These are phyloP conservation scores for Botryotinia calthae DNA, from an alignment of 2,329 filamentous ascomycete genomes.

Conservation along the genomic window DNA sequence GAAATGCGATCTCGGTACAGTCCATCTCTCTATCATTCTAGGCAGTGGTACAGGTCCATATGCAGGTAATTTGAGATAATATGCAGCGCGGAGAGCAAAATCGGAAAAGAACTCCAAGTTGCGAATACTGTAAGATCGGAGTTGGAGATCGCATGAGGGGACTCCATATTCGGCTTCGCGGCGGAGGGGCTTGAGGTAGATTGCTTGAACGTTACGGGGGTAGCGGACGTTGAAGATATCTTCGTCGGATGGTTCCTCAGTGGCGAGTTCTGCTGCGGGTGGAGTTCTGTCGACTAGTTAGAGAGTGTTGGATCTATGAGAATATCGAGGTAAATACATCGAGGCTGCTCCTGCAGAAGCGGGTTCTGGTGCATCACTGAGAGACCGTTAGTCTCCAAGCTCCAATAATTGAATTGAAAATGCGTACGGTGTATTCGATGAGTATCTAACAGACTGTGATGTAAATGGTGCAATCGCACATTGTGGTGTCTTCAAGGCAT, in stretches of 20 bases:
- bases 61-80: conserved; percentile 85
- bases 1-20: conserved; percentile 83
- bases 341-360: background rate
- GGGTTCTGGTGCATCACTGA: conserved; percentile 2
- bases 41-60: conserved; percentile 84
- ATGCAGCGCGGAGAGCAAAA: conserved; percentile 90
- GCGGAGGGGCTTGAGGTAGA: conserved; percentile 82
- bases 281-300: conserved; percentile 18
- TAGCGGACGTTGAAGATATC: conserved; percentile 48
- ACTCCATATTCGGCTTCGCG: conserved; percentile 72
- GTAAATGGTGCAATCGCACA: conserved; percentile 8
- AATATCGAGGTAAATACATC: conserved; percentile 3
- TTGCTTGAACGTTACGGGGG: conserved; percentile 77
- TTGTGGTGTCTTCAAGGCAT: conserved; percentile 13
- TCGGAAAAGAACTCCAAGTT: conserved; percentile 94
- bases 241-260: conserved; percentile 1
- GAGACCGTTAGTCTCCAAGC: background rate
- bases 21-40: conserved; percentile 88
- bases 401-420: too few species aligned
- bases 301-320: background rate
- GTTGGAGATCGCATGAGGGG: conserved; percentile 84
- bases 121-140: conserved; percentile 85
- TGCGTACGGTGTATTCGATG: conserved; percentile 13
- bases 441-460: conserved; percentile 1
- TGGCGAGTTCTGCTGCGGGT: background rate